These are phyloP conservation scores for Monascus purpureus DNA, from an alignment of 495 filamentous ascomycete species.

Conservation along the genomic window DNA sequence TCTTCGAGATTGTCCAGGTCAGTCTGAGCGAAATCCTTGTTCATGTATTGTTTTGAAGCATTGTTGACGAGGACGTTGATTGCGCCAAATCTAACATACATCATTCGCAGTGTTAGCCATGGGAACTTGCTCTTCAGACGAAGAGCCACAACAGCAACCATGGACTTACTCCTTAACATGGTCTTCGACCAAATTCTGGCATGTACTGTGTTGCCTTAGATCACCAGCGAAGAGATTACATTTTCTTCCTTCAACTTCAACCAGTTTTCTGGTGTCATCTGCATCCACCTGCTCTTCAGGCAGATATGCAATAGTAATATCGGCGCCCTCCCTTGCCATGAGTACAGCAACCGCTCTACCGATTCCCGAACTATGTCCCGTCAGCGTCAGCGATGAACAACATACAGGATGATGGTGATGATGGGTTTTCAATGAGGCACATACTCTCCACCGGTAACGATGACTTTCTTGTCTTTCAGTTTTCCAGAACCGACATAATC, in stretches of 20 bases:
- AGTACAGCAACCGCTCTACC: constrained; percentile 41
- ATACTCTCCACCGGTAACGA: constrained; percentile 45
- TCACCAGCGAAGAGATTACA: constrained; percentile 36
- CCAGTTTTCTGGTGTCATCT: constrained; percentile 36
- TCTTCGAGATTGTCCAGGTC: constrained; percentile 36
- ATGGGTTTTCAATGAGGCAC: constrained; percentile 3
- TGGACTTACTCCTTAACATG: constrained; percentile 40
- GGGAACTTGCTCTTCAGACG: neutral
- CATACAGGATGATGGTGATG: neutral
- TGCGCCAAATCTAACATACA: constrained; percentile 19
- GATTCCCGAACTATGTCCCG: constrained; percentile 38
- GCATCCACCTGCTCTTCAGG: constrained; percentile 41
- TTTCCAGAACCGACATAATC: constrained; percentile 36
- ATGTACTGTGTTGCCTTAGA: constrained; percentile 31
- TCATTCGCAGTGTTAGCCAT: neutral
- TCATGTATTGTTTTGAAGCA: constrained; percentile 41
- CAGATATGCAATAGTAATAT: constrained; percentile 40
- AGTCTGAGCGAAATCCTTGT: constrained; percentile 36
- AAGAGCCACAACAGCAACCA: neutral
- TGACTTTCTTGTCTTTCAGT: constrained; percentile 32
- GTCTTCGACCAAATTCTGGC: constrained; percentile 32
- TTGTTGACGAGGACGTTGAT: constrained; percentile 51
- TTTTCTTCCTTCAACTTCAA: constrained; percentile 29
- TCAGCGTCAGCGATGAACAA: too few relatives aligned
- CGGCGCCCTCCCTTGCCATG: constrained; percentile 41